Evolutionary conservation across 768 basidiomycete species (phyloP).

Genomic region (Boletus rubescentipes): DNA sequence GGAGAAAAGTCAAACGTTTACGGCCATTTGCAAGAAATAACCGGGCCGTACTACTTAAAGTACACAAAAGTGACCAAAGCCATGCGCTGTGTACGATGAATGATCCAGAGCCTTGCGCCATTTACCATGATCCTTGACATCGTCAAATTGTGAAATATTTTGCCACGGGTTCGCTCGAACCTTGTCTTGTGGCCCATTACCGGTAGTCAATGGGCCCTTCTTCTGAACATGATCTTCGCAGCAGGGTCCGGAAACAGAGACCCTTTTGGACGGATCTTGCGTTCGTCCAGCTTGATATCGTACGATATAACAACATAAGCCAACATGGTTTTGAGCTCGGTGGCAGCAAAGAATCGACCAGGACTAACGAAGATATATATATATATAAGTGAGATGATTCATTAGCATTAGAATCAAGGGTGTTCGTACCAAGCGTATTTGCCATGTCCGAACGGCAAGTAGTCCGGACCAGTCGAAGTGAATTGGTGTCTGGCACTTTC

Average conservation of each 20-base stretch:
- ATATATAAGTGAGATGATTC: background rate
- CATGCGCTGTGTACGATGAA: too few relatives aligned
- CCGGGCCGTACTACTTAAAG: too few relatives aligned
- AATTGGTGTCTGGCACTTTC: conserved; percentile 37
- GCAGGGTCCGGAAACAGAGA: too few relatives aligned
- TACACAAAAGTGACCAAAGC: too few relatives aligned
- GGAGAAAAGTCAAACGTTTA: too few relatives aligned
- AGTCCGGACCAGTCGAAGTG: conserved; percentile 34
- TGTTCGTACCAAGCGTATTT: conserved; percentile 18
- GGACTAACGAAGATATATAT: background rate
- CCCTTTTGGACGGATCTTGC: background rate
- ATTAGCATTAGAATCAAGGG: too few relatives aligned
- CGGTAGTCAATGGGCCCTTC: background rate
- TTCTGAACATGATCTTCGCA: background rate
- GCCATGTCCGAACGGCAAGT: conserved; percentile 38
- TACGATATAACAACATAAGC: conserved; percentile 8
- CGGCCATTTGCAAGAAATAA: too few relatives aligned
- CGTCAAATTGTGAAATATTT: too few relatives aligned
- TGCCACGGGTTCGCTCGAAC: too few relatives aligned
- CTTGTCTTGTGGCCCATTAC: too few relatives aligned
- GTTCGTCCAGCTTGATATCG: conserved; percentile 9
- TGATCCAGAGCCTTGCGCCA: too few relatives aligned
- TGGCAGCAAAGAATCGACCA: conserved; percentile 12
- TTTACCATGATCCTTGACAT: too few relatives aligned
- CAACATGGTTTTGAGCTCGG: conserved; percentile 11